These are phyloP conservation scores for Thermochaetoides thermophila DNA, from an alignment of 495 filamentous ascomycete genomes.

Conservation along the genomic window DNA sequence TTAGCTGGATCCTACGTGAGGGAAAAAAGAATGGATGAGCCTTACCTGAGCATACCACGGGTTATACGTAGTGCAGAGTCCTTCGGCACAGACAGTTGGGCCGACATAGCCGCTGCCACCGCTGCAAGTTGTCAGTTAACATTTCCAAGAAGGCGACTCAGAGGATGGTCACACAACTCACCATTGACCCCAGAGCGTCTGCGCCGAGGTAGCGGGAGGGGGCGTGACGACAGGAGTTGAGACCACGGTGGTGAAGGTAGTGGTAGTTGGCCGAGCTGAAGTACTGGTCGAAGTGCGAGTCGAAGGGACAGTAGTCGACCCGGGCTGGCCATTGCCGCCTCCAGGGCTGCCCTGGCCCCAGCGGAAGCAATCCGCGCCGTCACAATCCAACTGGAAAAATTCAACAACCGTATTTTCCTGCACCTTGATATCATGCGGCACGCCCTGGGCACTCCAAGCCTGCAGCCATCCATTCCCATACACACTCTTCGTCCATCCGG, in stretches of 20 bases:
- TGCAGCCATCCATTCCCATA: slow-evolving; percentile 33
- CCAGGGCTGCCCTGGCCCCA: slow-evolving; percentile 21
- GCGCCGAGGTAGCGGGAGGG: too few species aligned
- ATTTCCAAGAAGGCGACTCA: not conserved
- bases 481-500: slow-evolving; percentile 31
- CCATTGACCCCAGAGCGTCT: slow-evolving; percentile 8
- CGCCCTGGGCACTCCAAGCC: slow-evolving; percentile 34
- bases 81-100: slow-evolving; percentile 2
- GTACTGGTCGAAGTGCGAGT: not conserved
- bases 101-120: slow-evolving; percentile 9
- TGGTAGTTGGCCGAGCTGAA: not conserved
- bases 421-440: slow-evolving; percentile 35
- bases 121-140: too few species aligned
- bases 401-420: slow-evolving; percentile 33
- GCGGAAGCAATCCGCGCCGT: slow-evolving; percentile 17
- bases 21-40: not conserved
- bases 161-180: slow-evolving; percentile 1
- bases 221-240: too few species aligned
- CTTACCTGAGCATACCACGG: slow-evolving; percentile 7
- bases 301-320: not conserved
- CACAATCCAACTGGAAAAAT: slow-evolving; percentile 33
- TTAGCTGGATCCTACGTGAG: not conserved
- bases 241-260: too few species aligned
- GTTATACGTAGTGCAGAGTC: slow-evolving; percentile 8
- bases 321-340: not conserved